Conservation (phyloP, 2,329 filamentous ascomycete species). For the Trichoderma sp. region DNA sequence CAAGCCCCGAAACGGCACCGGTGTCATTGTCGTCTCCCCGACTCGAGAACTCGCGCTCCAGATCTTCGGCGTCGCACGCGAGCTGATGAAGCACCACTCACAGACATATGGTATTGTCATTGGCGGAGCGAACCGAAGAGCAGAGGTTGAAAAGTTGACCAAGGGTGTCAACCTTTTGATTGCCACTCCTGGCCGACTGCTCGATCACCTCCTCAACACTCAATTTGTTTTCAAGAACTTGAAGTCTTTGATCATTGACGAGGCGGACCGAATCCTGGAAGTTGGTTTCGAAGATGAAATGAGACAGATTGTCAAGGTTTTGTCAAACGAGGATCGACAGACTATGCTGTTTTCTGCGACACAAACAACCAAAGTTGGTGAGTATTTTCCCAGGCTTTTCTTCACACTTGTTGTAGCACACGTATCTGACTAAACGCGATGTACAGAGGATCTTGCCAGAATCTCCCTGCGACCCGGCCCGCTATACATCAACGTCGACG, state of each 20-base stretch:
- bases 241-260: constrained; percentile 90
- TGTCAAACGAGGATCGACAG: constrained; percentile 83
- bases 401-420: neutral
- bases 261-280: constrained; percentile 94
- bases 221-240: constrained; percentile 86
- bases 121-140: constrained; percentile 85
- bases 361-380: constrained; percentile 87
- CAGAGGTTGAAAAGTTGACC: constrained; percentile 88
- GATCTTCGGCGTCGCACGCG: constrained; percentile 91
- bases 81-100: constrained; percentile 92
- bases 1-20: constrained; percentile 92
- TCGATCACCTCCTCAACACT: constrained; percentile 94
- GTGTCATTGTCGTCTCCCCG: constrained; percentile 82
- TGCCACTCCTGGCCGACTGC: constrained; percentile 85
- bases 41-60: constrained; percentile 72
- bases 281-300: constrained; percentile 99
- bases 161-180: constrained; percentile 96
- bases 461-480: constrained; percentile 91
- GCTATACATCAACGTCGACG: constrained; percentile 95
- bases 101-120: constrained; percentile 95
- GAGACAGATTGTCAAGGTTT: constrained; percentile 91
- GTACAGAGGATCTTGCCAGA: constrained; percentile 78
- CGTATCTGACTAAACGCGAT: neutral
- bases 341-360: constrained; percentile 99
- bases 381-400: constrained; percentile 5